Evolutionary conservation across 2,329 filamentous ascomycete species (phyloP).

Genomic region (Cordyceps farinosa): DNA sequence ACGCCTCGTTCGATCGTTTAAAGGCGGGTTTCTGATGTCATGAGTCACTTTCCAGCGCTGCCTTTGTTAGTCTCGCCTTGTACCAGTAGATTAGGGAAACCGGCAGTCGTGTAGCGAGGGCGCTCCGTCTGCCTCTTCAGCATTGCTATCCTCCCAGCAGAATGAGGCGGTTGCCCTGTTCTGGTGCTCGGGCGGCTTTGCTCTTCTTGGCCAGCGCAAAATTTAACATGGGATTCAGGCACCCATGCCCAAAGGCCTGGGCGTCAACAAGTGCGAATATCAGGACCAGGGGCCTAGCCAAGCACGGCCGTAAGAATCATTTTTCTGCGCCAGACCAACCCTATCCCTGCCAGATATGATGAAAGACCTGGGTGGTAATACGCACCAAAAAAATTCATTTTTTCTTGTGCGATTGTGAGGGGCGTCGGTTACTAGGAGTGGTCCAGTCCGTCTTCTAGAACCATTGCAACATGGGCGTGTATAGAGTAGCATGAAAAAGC

Average conservation of each 20-base stretch:
- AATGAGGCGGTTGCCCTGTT: slow-evolving; percentile 2
- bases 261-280: not conserved
- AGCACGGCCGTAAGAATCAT: not conserved
- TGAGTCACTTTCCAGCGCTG: slow-evolving; percentile 13
- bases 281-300: not conserved
- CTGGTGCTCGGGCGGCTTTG: not conserved
- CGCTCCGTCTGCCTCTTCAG: not conserved
- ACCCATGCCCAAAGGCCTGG: slow-evolving; percentile 9
- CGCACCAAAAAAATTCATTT: not conserved
- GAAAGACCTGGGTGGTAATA: not conserved
- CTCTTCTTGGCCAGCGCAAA: not conserved
- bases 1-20: slow-evolving; percentile 6
- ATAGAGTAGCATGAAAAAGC: not conserved
- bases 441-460: not conserved
- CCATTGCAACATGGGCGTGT: not conserved
- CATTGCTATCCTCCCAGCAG: not conserved
- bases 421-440: not conserved
- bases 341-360: slow-evolving; percentile 11
- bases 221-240: slow-evolving; percentile 9
- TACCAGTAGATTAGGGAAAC: not conserved
- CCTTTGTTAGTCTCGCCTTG: not conserved
- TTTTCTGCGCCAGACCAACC: slow-evolving; percentile 5
- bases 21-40: slow-evolving; percentile 2
- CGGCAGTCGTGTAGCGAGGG: slow-evolving; percentile 1
- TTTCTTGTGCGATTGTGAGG: not conserved